These are phyloP conservation scores for Epichloe sibirici DNA, from an alignment of 2,329 filamentous ascomycete genomes.

Conservation along the genomic window DNA sequence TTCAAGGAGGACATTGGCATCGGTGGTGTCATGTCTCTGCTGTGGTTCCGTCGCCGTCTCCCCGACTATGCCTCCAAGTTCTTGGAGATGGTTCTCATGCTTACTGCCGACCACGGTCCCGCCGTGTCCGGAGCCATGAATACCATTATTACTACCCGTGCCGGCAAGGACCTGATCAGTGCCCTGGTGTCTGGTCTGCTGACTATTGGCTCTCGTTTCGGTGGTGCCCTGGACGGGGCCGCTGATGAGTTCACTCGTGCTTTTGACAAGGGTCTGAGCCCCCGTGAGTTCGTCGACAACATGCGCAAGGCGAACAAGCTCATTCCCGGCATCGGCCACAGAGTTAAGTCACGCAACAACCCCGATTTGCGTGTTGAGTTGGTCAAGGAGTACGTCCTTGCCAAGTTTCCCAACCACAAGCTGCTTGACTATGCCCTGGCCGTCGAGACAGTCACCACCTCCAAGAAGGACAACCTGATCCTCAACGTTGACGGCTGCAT, in stretches of 20 bases:
- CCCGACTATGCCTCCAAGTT: slow-evolving; percentile 96
- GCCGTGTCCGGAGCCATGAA: slow-evolving; percentile 99
- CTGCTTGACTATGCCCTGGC: slow-evolving; percentile 97
- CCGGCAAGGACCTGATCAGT: slow-evolving; percentile 95
- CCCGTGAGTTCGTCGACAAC: slow-evolving; percentile 95
- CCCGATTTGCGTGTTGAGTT: slow-evolving; percentile 98
- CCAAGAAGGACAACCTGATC: slow-evolving; percentile 99
- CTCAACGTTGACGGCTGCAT: slow-evolving; percentile 98
- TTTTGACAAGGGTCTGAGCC: slow-evolving; percentile 94
- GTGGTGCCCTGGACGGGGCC: slow-evolving; percentile 94
- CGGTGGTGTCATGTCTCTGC: slow-evolving; percentile 97
- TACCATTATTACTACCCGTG: slow-evolving; percentile 99
- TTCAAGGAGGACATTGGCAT: slow-evolving; percentile 99
- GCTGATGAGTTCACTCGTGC: slow-evolving; percentile 98
- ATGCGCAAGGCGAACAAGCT: slow-evolving; percentile 99
- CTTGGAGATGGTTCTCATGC: slow-evolving; percentile 99
- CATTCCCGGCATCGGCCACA: slow-evolving; percentile 97
- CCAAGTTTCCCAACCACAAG: slow-evolving; percentile 96
- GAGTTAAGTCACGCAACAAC: slow-evolving; percentile 99
- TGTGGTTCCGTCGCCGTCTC: slow-evolving; percentile 98
- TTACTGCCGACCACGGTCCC: slow-evolving; percentile 97
- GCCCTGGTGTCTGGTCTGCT: slow-evolving; percentile 91
- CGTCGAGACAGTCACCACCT: slow-evolving; percentile 95
- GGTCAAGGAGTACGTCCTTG: slow-evolving; percentile 96
- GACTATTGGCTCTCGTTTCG: slow-evolving; percentile 95